These are phyloP conservation scores for Umbelopsis ramanniana DNA, from an alignment of 192 early-diverging fungal species.

Conservation along the genomic window DNA sequence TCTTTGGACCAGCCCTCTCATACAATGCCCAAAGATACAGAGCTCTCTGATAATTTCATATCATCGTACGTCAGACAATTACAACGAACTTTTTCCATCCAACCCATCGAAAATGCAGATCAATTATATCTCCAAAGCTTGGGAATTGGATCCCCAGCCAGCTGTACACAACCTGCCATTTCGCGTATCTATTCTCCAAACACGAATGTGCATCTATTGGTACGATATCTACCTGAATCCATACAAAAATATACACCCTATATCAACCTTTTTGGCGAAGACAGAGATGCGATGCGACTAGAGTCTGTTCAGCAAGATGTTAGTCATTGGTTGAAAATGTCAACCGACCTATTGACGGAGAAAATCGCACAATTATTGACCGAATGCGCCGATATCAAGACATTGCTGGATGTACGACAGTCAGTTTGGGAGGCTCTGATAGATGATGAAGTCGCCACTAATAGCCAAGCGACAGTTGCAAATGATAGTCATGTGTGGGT, in stretches of 20 bases:
- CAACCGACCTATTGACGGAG: constrained; percentile 32
- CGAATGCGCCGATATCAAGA: constrained; percentile 34
- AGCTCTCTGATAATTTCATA: constrained; percentile 1
- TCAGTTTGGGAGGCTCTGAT: constrained; percentile 43
- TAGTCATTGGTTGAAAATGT: background rate
- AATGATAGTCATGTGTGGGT: constrained; percentile 26
- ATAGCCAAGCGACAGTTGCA: background rate
- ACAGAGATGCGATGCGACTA: constrained; percentile 33
- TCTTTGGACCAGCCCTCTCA: background rate
- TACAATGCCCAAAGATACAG: background rate
- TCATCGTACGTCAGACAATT: background rate
- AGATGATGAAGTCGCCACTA: constrained; percentile 38
- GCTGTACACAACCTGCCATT: constrained; percentile 29
- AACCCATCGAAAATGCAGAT: background rate
- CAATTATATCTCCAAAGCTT: background rate
- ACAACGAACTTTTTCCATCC: background rate
- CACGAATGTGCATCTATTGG: constrained; percentile 58
- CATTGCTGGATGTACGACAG: constrained; percentile 42
- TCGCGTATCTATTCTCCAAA: constrained; percentile 56
- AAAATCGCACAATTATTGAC: constrained; percentile 31
- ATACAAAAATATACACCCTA: constrained; percentile 57
- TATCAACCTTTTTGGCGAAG: constrained; percentile 42
- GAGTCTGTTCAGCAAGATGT: constrained; percentile 17
- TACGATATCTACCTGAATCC: constrained; percentile 58
- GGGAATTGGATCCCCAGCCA: constrained; percentile 10